Evolutionary conservation across 805 yeast genomes (phyloP).

Genomic region (Hanseniaspora clermontiae): DNA sequence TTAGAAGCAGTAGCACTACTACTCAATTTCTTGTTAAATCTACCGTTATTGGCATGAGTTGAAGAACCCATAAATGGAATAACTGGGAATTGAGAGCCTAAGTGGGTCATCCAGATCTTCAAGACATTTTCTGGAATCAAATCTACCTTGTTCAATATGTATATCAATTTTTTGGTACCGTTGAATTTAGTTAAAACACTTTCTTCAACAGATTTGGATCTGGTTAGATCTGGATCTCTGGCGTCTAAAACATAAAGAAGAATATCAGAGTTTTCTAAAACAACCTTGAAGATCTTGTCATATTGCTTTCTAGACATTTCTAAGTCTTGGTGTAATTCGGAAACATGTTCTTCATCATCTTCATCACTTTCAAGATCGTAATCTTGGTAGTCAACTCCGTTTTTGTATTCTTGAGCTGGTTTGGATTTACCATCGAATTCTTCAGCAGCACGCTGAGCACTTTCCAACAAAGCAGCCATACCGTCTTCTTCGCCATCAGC

Average conservation of each 20-base stretch:
- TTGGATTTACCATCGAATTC: slow-evolving; percentile 44
- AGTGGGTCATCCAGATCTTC: slow-evolving; percentile 68
- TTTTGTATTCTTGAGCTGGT: slow-evolving; percentile 25
- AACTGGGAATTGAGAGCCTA: slow-evolving; percentile 78
- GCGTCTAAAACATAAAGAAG: slow-evolving; percentile 90
- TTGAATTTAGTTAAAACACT: slow-evolving; percentile 60
- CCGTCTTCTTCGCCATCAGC: slow-evolving; percentile 21
- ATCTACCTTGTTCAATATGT: slow-evolving; percentile 84
- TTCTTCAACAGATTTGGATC: slow-evolving; percentile 84
- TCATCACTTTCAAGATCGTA: slow-evolving; percentile 28
- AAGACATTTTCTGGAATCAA: slow-evolving; percentile 76
- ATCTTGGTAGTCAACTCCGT: slow-evolving; percentile 38
- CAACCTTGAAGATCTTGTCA: slow-evolving; percentile 86
- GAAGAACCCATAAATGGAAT: slow-evolving; percentile 75
- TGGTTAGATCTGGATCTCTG: slow-evolving; percentile 89
- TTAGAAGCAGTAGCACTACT: slow-evolving; percentile 59
- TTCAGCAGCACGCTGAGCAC: slow-evolving; percentile 80
- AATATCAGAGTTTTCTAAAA: slow-evolving; percentile 85
- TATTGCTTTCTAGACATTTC: slow-evolving; percentile 81
- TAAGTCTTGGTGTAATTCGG: slow-evolving; percentile 28
- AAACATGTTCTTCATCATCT: slow-evolving; percentile 33
- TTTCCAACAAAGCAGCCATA: slow-evolving; percentile 72
- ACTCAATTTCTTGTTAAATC: slow-evolving; percentile 63
- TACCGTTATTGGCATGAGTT: slow-evolving; percentile 53
- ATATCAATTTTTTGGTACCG: slow-evolving; percentile 58